These are phyloP conservation scores for Hanseniaspora vineae DNA, from an alignment of 805 yeast genomes.

Conservation along the genomic window DNA sequence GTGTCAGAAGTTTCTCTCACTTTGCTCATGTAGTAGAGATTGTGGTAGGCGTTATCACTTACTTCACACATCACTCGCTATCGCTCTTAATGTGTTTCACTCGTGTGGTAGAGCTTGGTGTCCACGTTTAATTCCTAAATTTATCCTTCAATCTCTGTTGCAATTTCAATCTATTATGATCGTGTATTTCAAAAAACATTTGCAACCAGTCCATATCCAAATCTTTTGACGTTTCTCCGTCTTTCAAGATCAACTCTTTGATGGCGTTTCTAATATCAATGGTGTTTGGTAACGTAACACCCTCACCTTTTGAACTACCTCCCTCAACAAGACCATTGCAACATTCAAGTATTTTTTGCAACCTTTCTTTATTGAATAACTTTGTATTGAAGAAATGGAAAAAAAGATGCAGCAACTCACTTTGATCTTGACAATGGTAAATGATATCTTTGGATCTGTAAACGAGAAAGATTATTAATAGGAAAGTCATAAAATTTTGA, in stretches of 20 bases:
- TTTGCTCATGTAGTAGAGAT: too few species aligned
- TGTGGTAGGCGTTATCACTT: too few species aligned
- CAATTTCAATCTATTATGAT: not conserved
- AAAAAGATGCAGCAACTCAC: conserved; percentile 18
- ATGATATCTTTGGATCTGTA: conserved; percentile 8
- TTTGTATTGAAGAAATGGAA: conserved; percentile 11
- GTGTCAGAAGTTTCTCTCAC: too few species aligned
- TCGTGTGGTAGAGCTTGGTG: too few species aligned
- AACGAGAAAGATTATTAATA: conserved; percentile 13
- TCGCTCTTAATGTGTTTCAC: too few species aligned
- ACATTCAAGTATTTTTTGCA: conserved; percentile 16
- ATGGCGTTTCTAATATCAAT: not conserved
- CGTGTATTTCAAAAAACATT: not conserved
- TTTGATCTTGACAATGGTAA: conserved; percentile 12
- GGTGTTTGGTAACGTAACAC: too few species aligned
- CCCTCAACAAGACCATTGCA: conserved; percentile 5
- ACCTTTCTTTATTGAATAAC: conserved; percentile 8
- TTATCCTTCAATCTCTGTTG: not conserved
- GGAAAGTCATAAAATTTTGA: conserved; percentile 5
- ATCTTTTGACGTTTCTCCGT: not conserved
- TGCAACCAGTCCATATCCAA: not conserved
- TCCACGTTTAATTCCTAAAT: not conserved
- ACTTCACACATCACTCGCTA: too few species aligned
- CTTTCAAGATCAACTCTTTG: not conserved
- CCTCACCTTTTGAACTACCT: too few species aligned